phyloP scores from a whole-genome alignment of 495 filamentous ascomycete genomes.

The Penicillium taxi region DNA sequence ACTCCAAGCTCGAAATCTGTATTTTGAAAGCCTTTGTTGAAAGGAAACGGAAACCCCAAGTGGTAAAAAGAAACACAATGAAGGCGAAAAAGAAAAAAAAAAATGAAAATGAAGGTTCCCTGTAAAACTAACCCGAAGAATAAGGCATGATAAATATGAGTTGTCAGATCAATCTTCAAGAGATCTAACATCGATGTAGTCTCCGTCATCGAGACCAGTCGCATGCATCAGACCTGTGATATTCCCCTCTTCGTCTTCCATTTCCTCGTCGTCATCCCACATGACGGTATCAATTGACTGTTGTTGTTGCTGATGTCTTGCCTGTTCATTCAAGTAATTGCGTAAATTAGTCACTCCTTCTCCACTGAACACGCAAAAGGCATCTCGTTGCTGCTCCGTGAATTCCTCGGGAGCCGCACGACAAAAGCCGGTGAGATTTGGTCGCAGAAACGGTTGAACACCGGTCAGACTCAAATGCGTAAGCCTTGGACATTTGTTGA shows the following conservation, averaged over 20 bases:
- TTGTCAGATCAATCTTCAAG: constrained; percentile 38
- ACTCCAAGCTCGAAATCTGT: constrained; percentile 1
- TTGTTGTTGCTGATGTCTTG: too few relatives aligned
- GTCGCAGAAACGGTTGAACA: constrained; percentile 68
- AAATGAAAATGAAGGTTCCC: constrained; percentile 11
- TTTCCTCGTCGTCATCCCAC: constrained; percentile 51
- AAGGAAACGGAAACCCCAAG: too few relatives aligned
- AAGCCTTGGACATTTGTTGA: constrained; percentile 84
- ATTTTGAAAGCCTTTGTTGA: constrained; percentile 3
- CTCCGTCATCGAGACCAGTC: constrained; percentile 44
- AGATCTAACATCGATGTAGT: constrained; percentile 39
- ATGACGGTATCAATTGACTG: constrained; percentile 45
- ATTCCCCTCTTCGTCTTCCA: constrained; percentile 46
- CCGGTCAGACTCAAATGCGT: constrained; percentile 95
- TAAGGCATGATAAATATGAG: constrained; percentile 13
- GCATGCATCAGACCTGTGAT: constrained; percentile 51
- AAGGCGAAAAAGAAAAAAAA: constrained; percentile 13
- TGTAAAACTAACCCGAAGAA: constrained; percentile 9
- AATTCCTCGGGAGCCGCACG: constrained; percentile 86
- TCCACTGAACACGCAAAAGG: constrained; percentile 97
- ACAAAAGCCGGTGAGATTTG: constrained; percentile 74
- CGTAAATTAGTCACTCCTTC: constrained; percentile 72
- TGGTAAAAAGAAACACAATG: constrained; percentile 11
- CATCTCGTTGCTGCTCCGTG: constrained; percentile 85
- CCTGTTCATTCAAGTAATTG: constrained; percentile 63